These are phyloP conservation scores for Cucurbita moschata DNA, from an alignment of 306 rosid genomes.

Conservation along the genomic window DNA sequence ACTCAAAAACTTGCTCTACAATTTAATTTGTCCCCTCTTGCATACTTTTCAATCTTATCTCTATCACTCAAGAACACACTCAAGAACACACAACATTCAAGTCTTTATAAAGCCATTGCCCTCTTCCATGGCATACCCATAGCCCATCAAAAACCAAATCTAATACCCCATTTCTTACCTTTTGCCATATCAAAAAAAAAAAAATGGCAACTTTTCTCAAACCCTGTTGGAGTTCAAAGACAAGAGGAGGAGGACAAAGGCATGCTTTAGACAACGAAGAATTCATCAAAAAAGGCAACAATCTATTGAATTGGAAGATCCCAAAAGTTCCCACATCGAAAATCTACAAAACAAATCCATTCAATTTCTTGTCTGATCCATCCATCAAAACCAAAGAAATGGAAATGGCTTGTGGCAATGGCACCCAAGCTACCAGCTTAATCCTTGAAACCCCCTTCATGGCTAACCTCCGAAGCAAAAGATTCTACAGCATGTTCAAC, in stretches of 20 bases:
- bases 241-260: neutral
- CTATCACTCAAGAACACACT: neutral
- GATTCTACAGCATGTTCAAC: neutral
- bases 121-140: neutral
- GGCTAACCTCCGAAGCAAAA: rapidly evolving
- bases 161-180: neutral
- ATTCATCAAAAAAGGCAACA: neutral
- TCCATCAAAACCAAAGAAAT: neutral
- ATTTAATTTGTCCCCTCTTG: neutral
- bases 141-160: neutral
- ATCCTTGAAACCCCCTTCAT: neutral
- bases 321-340: neutral
- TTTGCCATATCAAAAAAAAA: neutral
- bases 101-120: neutral
- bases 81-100: neutral
- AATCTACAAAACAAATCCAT: neutral
- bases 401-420: neutral
- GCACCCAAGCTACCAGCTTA: neutral
- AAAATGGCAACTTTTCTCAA: neutral
- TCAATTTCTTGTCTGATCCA: neutral
- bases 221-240: neutral
- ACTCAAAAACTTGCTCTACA: neutral
- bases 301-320: neutral
- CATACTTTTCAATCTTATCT: neutral
- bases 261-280: neutral